Conservation (phyloP, 768 basidiomycete species). For the Piloderma croceum region DNA sequence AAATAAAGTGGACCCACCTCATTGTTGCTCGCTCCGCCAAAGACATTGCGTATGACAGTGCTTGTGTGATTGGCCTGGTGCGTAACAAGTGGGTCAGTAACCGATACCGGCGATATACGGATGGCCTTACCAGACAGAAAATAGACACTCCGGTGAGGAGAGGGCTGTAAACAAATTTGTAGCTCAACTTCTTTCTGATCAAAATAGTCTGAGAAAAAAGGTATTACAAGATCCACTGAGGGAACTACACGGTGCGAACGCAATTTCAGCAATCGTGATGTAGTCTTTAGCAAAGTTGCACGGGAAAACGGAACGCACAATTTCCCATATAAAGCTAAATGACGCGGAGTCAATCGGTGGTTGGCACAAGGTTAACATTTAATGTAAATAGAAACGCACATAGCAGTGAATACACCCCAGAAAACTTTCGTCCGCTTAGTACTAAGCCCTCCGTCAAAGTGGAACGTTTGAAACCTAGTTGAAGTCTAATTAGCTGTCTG, state of each 20-base stretch:
- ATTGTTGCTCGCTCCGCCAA: constrained; percentile 33
- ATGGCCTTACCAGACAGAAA: constrained; percentile 25
- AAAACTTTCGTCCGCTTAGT: constrained; percentile 36
- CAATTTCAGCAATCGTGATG: too few species aligned
- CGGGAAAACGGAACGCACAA: too few species aligned
- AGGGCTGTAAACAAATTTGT: too few species aligned
- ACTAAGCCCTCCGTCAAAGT: constrained; percentile 30
- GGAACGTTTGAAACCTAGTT: constrained; percentile 26
- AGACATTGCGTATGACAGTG: constrained; percentile 30
- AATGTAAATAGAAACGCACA: too few species aligned
- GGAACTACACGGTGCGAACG: constrained; percentile 33
- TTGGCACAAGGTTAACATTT: too few species aligned
- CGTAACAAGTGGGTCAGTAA: constrained; percentile 3
- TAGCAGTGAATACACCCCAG: constrained; percentile 31
- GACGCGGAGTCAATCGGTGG: too few species aligned
- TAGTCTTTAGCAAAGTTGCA: too few species aligned
- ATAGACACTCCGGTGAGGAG: constrained; percentile 24
- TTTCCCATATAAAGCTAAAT: too few species aligned
- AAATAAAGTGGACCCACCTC: constrained; percentile 14
- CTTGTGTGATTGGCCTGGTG: constrained; percentile 10
- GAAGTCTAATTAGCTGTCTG: neutral
- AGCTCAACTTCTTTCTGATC: too few species aligned
- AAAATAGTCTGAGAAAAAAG: too few species aligned
- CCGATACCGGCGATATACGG: constrained; percentile 5
- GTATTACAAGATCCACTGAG: constrained; percentile 37